Evolutionary conservation across 1,139 yeast genomes (phyloP).

Genomic region (Hyphopichia fennica): DNA sequence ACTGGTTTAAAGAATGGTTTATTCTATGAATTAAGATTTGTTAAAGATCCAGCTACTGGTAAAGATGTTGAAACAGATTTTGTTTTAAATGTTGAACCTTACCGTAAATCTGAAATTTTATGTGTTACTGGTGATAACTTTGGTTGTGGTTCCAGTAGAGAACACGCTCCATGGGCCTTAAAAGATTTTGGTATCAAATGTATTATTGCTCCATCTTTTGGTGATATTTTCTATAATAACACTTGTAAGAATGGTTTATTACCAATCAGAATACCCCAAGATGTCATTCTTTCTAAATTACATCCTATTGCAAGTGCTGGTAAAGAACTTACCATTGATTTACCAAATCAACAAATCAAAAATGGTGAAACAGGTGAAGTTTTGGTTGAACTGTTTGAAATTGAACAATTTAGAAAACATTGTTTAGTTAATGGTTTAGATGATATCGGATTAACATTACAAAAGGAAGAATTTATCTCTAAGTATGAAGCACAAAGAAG

Average conservation of each 20-base stretch:
- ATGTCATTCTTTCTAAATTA: conserved; percentile 65
- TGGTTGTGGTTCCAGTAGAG: conserved; percentile 99
- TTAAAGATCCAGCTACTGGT: conserved; percentile 62
- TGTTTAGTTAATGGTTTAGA: conserved; percentile 93
- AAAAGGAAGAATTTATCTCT: conserved; percentile 74
- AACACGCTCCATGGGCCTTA: conserved; percentile 99
- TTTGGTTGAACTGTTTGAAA: conserved; percentile 76
- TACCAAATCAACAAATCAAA: conserved; percentile 79
- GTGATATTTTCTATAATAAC: conserved; percentile 96
- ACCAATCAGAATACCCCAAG: conserved; percentile 85
- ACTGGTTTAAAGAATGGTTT: conserved; percentile 88
- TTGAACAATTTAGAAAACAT: conserved; percentile 91
- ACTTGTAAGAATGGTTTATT: conserved; percentile 93
- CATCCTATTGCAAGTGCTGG: conserved; percentile 80
- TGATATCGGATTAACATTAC: conserved; percentile 93
- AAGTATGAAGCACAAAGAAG: conserved; percentile 77
- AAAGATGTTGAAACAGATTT: conserved; percentile 84
- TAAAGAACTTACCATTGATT: conserved; percentile 70
- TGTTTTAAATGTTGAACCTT: conserved; percentile 81
- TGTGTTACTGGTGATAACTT: conserved; percentile 95
- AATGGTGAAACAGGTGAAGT: conserved; percentile 68
- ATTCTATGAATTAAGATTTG: conserved; percentile 85
- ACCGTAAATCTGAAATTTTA: conserved; percentile 73
- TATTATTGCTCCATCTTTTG: conserved; percentile 96
- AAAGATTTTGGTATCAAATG: conserved; percentile 96